A percentile compares a stretch with the other conserved stretches of the same genome.
phyloP scores from a whole-genome alignment of 495 filamentous ascomycete genomes.

The Hypoxylon cercidicola region DNA sequence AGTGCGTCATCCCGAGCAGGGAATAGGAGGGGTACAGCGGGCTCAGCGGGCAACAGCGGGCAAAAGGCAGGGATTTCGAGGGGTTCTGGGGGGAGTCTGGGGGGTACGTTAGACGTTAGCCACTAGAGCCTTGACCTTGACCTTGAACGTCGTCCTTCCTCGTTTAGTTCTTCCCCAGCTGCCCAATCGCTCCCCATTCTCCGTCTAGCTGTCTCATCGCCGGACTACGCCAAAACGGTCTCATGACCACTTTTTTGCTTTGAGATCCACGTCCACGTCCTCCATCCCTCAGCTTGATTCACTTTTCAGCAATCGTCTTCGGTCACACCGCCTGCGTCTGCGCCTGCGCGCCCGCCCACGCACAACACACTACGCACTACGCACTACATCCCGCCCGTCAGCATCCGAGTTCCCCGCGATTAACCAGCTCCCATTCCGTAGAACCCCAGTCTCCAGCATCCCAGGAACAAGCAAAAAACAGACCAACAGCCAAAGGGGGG shows the following conservation, averaged over 20 bases:
- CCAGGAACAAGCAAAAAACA: conserved; percentile 26
- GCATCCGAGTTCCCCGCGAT: conserved; percentile 43
- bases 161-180: conserved; percentile 40
- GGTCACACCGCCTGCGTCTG: conserved; percentile 35
- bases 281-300: conserved; percentile 30
- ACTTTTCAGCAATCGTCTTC: conserved; percentile 19
- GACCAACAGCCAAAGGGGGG: conserved; percentile 22
- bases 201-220: conserved; percentile 37
- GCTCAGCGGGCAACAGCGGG: background rate
- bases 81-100: too few relatives aligned
- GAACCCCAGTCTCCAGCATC: background rate
- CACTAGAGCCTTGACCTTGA: background rate
- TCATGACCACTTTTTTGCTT: conserved; percentile 41
- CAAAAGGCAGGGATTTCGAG: conserved; percentile 15
- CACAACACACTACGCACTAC: conserved; percentile 30
- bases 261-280: conserved; percentile 29
- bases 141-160: conserved; percentile 36
- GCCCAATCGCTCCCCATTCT: conserved; percentile 35
- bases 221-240: conserved; percentile 44
- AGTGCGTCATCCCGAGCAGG: conserved; percentile 21
- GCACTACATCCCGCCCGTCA: conserved; percentile 43
- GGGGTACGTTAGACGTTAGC: too few relatives aligned
- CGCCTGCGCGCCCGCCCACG: conserved; percentile 25
- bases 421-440: conserved; percentile 23
- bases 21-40: conserved; percentile 2